Evolutionary conservation across 169 alveolate species (phyloP), one percentile per base, ranked within the genome.

Genomic region (Cytauxzoon felis): DNA sequence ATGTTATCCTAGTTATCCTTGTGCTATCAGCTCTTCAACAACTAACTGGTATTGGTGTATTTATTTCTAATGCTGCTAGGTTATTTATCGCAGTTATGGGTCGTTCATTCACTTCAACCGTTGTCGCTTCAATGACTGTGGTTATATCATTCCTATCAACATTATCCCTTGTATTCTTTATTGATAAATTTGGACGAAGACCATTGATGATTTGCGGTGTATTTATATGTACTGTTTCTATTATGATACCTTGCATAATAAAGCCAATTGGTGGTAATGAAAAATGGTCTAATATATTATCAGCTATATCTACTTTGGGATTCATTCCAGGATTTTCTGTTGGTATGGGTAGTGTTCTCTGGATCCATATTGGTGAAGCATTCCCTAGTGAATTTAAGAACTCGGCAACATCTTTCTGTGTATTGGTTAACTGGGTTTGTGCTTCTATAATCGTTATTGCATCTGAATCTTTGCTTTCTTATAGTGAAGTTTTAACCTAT

Each of bases 321-420:
- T 89, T 87, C 78, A 78, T 87, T 11, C 50, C 86, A 36, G 89
- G 88, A 47, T 90, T 90, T 68, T 92, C 94, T 19, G 78, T 88
- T 4, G 89, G 90, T 1, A 80, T 85, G 58, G 95, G 95, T n/a
- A 92, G 94, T 3, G 88, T 89, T 34, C 64, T 87, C 53, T 90
- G 93, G 93, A 87, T 90, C 7, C 89, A 88, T 65, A 58, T 90
- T 16, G 87, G 82, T 54, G 95, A 91, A 76, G 90, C 89, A 50
- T 83, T 72, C 78, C 91, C 95, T 0, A 64, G 83, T 0, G 94
- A 91, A 61, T 82, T 82, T 64, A 89, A 89, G 78, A 92, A 87
- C 47, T 79, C 90, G 13, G 94, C 91, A 1, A 86, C 88, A 4
- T 63, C 84, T 30, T 60, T 82, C 16, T 92, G 95, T 27, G 82